Conservation (phyloP, 2,329 filamentous ascomycete genomes). For the Colletotrichum tamarilloi region DNA sequence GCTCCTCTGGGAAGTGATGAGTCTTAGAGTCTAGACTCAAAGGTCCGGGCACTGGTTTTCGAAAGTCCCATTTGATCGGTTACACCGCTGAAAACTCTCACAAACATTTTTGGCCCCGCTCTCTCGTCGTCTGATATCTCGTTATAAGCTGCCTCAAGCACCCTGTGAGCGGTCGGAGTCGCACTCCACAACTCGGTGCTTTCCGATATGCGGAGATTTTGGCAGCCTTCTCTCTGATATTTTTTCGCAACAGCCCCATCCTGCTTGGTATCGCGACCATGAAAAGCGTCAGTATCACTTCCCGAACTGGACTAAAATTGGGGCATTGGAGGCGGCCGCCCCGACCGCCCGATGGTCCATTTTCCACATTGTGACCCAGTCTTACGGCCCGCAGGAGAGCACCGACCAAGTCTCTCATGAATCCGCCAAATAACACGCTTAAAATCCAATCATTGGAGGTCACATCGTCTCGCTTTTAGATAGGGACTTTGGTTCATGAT, state of each 20-base stretch:
- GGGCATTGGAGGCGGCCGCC: neutral
- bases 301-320: neutral
- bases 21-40: neutral
- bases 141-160: too few species aligned
- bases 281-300: neutral
- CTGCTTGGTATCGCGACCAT: neutral
- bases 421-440: too few species aligned
- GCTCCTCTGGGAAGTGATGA: rapidly evolving
- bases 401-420: too few species aligned
- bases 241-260: neutral
- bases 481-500: too few species aligned
- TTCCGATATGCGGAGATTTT: neutral
- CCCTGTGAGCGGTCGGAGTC: neutral
- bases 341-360: too few species aligned
- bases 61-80: neutral
- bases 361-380: too few species aligned
- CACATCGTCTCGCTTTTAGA: too few species aligned
- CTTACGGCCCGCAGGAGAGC: too few species aligned
- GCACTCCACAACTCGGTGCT: neutral
- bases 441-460: too few species aligned
- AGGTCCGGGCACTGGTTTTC: neutral
- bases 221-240: neutral
- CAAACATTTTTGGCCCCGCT: neutral
- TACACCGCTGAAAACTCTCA: neutral
- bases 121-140: neutral